Conservation (phyloP, 2,329 filamentous ascomycete species). For the Aspergillus fijiensis region DNA sequence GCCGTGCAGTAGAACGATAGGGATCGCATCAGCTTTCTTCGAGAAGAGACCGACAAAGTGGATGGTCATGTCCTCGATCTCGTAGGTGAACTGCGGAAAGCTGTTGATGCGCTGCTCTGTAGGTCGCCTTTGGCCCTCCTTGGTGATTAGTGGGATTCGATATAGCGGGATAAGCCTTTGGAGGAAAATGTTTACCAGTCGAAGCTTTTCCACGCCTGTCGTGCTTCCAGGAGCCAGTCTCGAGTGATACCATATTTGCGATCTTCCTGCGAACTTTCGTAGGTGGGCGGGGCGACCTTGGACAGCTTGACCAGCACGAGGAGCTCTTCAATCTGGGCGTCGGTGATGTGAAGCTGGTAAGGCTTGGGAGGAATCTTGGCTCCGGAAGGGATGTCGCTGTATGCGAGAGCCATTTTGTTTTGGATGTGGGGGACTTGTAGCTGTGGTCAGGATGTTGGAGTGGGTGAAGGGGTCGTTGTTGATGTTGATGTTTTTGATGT, state of each 20-base stretch:
- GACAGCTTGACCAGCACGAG: conserved; percentile 50
- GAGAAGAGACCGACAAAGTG: conserved; percentile 55
- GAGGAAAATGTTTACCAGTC: conserved; percentile 46
- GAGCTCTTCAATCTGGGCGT: conserved; percentile 49
- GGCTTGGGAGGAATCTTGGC: conserved; percentile 40
- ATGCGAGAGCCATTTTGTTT: conserved; percentile 27
- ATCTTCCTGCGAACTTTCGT: conserved; percentile 48
- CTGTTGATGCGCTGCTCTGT: conserved; percentile 49
- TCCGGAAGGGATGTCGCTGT: conserved; percentile 34
- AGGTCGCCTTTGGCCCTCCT: conserved; percentile 23
- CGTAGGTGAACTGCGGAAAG: conserved; percentile 52
- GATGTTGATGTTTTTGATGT: not conserved
- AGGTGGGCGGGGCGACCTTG: conserved; percentile 51
- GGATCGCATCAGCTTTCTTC: conserved; percentile 46
- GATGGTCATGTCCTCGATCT: conserved; percentile 45
- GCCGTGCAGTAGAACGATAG: conserved; percentile 46
- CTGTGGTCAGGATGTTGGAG: not conserved
- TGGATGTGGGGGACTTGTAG: not conserved
- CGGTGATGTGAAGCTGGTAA: conserved; percentile 46
- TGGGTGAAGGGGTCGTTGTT: not conserved
- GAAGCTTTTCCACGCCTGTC: conserved; percentile 48
- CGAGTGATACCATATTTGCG: conserved; percentile 48
- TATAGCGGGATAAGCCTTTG: too few species aligned
- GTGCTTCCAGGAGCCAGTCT: conserved; percentile 48
- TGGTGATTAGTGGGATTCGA: too few species aligned